phyloP scores from a whole-genome alignment of 768 basidiomycete species.

The Chalciporus chontae region DNA sequence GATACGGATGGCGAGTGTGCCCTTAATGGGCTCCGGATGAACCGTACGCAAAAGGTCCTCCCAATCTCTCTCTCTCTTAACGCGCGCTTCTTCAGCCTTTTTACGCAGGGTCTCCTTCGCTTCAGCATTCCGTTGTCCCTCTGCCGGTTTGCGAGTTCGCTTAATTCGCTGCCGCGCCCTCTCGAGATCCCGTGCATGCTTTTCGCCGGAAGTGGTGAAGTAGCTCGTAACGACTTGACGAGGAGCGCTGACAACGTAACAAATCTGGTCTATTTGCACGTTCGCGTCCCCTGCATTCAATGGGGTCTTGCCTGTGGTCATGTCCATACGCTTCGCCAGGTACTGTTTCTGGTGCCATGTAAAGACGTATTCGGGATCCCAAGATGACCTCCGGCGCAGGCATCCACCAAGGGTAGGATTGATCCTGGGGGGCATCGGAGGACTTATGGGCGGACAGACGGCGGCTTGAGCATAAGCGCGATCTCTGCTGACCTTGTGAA shows the following conservation, averaged over 20 bases:
- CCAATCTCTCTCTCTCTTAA: constrained; percentile 65
- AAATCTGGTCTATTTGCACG: constrained; percentile 43
- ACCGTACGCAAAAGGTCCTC: constrained; percentile 49
- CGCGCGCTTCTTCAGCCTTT: constrained; percentile 62
- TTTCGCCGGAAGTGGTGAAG: constrained; percentile 39
- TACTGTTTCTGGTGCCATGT: constrained; percentile 69
- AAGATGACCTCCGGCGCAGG: constrained; percentile 58
- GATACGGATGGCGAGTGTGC: constrained; percentile 48
- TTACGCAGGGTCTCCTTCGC: constrained; percentile 51
- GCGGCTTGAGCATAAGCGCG: constrained; percentile 23
- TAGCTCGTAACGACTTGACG: constrained; percentile 42
- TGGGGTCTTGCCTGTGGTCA: constrained; percentile 41
- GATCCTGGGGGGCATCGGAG: constrained; percentile 23
- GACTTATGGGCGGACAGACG: constrained; percentile 16
- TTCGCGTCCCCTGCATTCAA: constrained; percentile 45
- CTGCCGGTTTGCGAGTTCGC: constrained; percentile 25
- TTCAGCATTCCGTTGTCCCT: constrained; percentile 38
- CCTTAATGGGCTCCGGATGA: constrained; percentile 50
- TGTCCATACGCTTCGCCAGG: constrained; percentile 49
- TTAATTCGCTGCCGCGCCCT: constrained; percentile 37
- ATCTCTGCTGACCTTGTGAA: constrained; percentile 47
- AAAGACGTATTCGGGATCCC: constrained; percentile 59
- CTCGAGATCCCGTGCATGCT: constrained; percentile 40
- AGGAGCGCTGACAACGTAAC: constrained; percentile 57
- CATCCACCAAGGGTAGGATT: constrained; percentile 38